Evolutionary conservation across 495 filamentous ascomycete genomes (phyloP), one percentile per base, ranked within the genome.

Genomic region (Penicillium macrosclerotiorum): DNA sequence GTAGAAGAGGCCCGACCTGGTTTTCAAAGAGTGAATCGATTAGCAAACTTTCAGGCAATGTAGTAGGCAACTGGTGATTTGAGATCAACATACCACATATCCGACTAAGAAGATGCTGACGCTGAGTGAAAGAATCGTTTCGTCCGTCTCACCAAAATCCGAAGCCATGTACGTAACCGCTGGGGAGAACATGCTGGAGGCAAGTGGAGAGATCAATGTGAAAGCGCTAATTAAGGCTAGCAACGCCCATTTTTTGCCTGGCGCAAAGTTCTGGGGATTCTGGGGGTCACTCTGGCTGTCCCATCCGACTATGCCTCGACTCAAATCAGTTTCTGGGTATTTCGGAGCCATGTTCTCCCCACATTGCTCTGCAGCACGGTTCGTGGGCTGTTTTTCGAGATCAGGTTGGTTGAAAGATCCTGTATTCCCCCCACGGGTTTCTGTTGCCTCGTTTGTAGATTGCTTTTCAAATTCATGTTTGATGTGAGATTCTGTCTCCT

Each of bases 21-120:
- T n/a, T n/a, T n/a, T n/a, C n/a, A n/a, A n/a, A n/a, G n/a, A n/a
- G n/a, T n/a, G n/a, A n/a, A n/a, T n/a, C n/a, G n/a, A n/a, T n/a
- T n/a, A n/a, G n/a, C n/a, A n/a, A n/a, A n/a, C n/a, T n/a, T n/a
- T n/a, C n/a, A n/a, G n/a, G n/a, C n/a, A n/a, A n/a, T n/a, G n/a
- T n/a, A n/a, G n/a, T 3, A 27, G 1, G 5, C 9, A 38, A 19
- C n/a, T n/a, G n/a, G n/a, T n/a, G n/a, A n/a, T n/a, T n/a, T n/a
- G n/a, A 19, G 1, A 16, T 5, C 23, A 11, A 49, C 72, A 42
- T 51, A 75, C 74, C 4, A 74, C 69, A 47, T 81, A 85, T 1
- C 85, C 86, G 4, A 87, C 52, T 4, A 83, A 54, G 41, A 66
- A 83, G 12, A 82, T 76, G 45, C 70, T 78, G 13, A 84, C 77